Base-by-base conservation (phyloP, 1,284 basidiomycete species). In the Austroboletus olivaceoglutinosus region DNA sequence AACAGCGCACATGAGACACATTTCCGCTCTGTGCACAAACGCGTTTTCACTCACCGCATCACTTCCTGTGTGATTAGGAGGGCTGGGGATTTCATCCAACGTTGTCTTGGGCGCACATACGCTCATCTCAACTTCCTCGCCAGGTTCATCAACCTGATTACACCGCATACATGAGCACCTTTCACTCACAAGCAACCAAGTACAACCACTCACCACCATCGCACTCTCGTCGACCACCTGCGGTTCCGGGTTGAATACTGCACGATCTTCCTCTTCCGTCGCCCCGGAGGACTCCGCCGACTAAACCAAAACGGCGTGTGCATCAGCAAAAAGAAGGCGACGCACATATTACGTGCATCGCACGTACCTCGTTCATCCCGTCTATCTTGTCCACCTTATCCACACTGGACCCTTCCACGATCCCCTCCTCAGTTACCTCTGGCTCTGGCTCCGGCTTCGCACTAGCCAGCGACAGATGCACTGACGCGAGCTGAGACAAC, bases 401-500 rank as follows among this genome's bases (percentile, higher is more conserved):
- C 23, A 15, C 23, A 23, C 1, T 4, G 5, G 29, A 12, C n/a
- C 15, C 37, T 15, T 22, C 21, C 29, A 27, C 25, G 31, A 16
- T 16, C 8, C 3, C 36, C 36, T 37, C 36, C 7, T 8, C 8
- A 4, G 9, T 18, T 37, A 8, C 18, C 36, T 36, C 29, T 25
- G 16, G 21, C 22, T 22, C 30, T 22, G 5, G 29, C 23, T 50
- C 52, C 9, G 13, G 21, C 19, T 52, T 50, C 15, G 16, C 30
- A 11, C 15, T 52, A 40, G 31, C 36, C 30, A 48, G 48, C 15
- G 50, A 58, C 22, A 62, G 47, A 38, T 64, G 61, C 21, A 64
- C 61, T 15, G 63, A 65, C 30, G 53, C 65, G 21, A 64, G 54
- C 13, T 60, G 56, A 43, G 67, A 48, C 42, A 65, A 45, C 33